Evolutionary conservation across 768 basidiomycete species (phyloP).

Genomic region (Termitomyces sp.): DNA sequence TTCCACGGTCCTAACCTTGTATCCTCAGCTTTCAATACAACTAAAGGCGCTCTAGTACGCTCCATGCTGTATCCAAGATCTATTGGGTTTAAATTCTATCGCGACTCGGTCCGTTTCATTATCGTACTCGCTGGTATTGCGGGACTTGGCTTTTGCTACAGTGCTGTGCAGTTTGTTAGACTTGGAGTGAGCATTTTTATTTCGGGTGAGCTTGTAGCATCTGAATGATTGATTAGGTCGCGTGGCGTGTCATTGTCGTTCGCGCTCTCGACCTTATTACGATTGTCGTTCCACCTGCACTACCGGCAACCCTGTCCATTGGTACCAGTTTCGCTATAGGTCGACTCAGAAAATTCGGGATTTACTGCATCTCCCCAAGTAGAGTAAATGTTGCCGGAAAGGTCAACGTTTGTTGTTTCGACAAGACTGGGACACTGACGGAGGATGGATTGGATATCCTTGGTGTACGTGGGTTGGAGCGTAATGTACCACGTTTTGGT

Average conservation of each 20-base stretch:
- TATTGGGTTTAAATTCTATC: conserved; percentile 98
- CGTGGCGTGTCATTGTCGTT: conserved; percentile 85
- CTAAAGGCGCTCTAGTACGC: conserved; percentile 91
- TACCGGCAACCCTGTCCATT: conserved; percentile 95
- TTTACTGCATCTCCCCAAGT: conserved; percentile 96
- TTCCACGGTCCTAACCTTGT: not conserved
- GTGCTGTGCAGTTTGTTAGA: conserved; percentile 86
- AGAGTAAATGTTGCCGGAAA: conserved; percentile 94
- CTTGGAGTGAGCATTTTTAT: conserved; percentile 60
- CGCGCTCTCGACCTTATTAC: conserved; percentile 95
- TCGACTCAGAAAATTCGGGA: conserved; percentile 78
- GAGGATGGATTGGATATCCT: conserved; percentile 98
- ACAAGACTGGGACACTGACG: conserved; percentile 98
- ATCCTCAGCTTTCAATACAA: conserved; percentile 81
- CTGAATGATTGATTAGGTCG: conserved; percentile 43
- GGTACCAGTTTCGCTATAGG: conserved; percentile 93
- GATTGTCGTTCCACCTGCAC: conserved; percentile 93
- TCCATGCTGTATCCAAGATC: conserved; percentile 99
- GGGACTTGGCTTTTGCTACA: conserved; percentile 83
- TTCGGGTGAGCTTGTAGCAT: not conserved
- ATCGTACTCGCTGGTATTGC: conserved; percentile 89
- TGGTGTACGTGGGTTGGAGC: conserved; percentile 83
- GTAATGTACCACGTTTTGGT: conserved; percentile 72
- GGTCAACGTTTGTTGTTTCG: conserved; percentile 96
- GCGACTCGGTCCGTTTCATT: conserved; percentile 88